These are phyloP conservation scores for Penicillium rolfsii DNA, from an alignment of 2,329 filamentous ascomycete species.

Conservation along the genomic window DNA sequence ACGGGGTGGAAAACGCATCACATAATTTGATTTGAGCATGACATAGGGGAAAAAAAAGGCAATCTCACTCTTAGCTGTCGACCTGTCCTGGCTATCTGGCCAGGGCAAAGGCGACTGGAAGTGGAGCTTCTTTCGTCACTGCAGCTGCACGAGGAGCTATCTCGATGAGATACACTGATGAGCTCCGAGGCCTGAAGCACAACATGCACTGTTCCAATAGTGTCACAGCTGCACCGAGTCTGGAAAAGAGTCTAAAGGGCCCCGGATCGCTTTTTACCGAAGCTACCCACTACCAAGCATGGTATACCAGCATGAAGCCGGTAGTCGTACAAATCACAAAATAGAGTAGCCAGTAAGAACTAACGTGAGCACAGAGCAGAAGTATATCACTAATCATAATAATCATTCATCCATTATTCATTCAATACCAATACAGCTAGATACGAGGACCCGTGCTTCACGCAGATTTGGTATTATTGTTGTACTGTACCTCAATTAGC, in stretches of 20 bases:
- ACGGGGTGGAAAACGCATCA: background rate
- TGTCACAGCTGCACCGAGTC: constrained; percentile 15
- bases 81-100: background rate
- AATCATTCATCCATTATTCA: background rate
- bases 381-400: background rate
- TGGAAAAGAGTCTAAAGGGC: background rate
- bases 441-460: constrained; percentile 7
- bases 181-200: background rate
- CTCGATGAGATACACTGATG: background rate
- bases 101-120: background rate
- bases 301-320: background rate
- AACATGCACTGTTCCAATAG: constrained; percentile 6
- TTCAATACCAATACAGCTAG: background rate
- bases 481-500: constrained; percentile 17
- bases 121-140: background rate
- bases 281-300: background rate
- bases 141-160: background rate
- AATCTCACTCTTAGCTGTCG: background rate
- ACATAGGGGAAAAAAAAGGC: background rate
- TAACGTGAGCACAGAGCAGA: background rate
- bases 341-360: background rate
- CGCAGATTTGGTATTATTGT: background rate
- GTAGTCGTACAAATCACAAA: background rate
- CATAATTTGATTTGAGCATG: background rate
- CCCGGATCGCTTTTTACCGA: constrained; percentile 1